Evolutionary conservation across 2,329 filamentous ascomycete genomes (phyloP).

Genomic region (Fusarium neocosmosporiellum): DNA sequence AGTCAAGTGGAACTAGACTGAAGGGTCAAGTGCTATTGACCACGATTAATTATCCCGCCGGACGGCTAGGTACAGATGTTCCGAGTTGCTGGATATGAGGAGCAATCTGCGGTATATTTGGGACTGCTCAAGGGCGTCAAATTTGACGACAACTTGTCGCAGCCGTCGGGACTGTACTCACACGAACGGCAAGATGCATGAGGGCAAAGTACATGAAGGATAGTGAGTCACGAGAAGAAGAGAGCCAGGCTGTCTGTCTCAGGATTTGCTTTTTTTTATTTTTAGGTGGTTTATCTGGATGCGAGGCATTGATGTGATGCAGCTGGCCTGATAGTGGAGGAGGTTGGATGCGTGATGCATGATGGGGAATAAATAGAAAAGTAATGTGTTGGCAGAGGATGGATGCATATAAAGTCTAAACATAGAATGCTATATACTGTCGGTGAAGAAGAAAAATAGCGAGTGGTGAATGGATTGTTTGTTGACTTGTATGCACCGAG

Average conservation of each 20-base stretch:
- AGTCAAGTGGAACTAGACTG: constrained; percentile 9
- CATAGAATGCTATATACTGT: neutral
- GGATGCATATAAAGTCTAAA: neutral
- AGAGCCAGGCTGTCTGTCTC: neutral
- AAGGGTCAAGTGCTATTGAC: constrained; percentile 2
- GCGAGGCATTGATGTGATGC: neutral
- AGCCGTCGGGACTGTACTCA: neutral
- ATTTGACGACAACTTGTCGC: neutral
- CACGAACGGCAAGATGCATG: constrained; percentile 8
- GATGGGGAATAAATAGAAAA: constrained; percentile 5
- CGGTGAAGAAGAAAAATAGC: neutral
- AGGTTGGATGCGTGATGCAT: constrained; percentile 6
- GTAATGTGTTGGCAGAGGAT: constrained; percentile 20
- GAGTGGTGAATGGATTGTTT: neutral
- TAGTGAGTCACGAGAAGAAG: neutral
- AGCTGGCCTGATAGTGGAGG: neutral
- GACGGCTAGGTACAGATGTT: neutral
- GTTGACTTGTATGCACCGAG: neutral
- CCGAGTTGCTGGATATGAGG: constrained; percentile 1
- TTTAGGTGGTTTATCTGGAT: constrained; percentile 1
- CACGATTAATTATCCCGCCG: neutral
- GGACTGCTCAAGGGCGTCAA: neutral
- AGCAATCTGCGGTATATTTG: constrained; percentile 14
- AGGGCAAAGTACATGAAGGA: constrained; percentile 4
- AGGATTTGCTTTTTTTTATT: neutral